Evolutionary conservation across 768 basidiomycete genomes (phyloP).

Genomic region (Dacryopinax primogenitus): DNA sequence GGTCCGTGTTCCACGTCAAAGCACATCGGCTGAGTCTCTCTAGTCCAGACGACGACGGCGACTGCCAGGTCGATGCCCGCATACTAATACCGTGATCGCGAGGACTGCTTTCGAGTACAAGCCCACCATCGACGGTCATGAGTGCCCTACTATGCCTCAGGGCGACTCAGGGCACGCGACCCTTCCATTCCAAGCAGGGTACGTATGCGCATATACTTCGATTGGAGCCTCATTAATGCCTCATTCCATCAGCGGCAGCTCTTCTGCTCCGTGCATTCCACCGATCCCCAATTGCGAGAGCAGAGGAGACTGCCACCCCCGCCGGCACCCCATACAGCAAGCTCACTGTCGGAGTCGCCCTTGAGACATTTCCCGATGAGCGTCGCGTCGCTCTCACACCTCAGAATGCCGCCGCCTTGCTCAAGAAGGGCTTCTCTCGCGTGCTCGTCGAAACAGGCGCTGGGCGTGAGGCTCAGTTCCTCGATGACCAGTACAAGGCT

Average conservation of each 20-base stretch:
- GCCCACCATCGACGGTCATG: neutral
- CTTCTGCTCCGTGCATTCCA: constrained; percentile 2
- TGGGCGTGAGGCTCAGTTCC: constrained; percentile 60
- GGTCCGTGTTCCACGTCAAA: no score
- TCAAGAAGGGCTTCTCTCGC: constrained; percentile 68
- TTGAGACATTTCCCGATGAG: constrained; percentile 65
- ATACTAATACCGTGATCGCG: neutral
- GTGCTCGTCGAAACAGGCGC: constrained; percentile 64
- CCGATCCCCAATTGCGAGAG: neutral
- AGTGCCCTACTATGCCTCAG: neutral
- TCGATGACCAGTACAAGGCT: constrained; percentile 62
- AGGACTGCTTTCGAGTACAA: neutral
- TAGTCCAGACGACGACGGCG: neutral
- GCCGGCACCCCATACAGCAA: constrained; percentile 51
- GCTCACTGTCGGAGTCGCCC: constrained; percentile 62
- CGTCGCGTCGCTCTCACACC: constrained; percentile 72
- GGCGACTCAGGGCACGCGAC: neutral
- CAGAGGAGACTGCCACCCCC: neutral
- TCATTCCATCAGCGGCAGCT: neutral
- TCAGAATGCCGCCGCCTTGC: constrained; percentile 55
- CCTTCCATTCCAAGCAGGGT: no score
- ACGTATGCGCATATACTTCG: neutral
- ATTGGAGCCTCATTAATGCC: neutral
- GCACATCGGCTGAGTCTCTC: no score
- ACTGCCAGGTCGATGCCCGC: neutral